Evolutionary conservation across 2,329 filamentous ascomycete species (phyloP), one percentile per base, ranked within the genome.

Genomic region (Kalmusia sp.): DNA sequence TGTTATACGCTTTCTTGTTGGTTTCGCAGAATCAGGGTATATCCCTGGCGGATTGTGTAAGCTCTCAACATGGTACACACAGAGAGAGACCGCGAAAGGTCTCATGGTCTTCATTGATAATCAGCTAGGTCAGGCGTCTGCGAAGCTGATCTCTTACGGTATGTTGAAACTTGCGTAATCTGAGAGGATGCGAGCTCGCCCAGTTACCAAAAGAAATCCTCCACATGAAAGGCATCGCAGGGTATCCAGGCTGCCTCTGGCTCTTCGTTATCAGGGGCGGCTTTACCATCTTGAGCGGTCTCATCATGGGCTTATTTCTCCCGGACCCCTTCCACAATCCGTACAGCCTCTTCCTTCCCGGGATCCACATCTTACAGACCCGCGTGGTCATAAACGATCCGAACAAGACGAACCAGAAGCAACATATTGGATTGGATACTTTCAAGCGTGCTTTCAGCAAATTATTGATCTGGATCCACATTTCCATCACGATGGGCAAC

Each of bases 21-120:
- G 76, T 2, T 58, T 77, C 27, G 68, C 77, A 24, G 76, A 75
- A 55, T 75, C 68, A 19, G 75, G 75, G 1, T 87, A 86, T 58
- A 86, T 87, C 37, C 83, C 84, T 0, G 84, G 84, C 45, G 82
- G 34, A 79, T 87, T 30, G 71, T 88, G 0, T 90, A 87, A 74
- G 76, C 90, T 22, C 84, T 84, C 3, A 89, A 91, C 72, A 90
- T 88, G 74, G 74, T 92, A 91, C 75, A 91, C 84, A 55, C 37
- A 68, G 57, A 40, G 51, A 1, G 77, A 78, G 54, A 63, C 77
- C 1, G 73, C 76, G 0, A 70, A 74, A 24, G 67, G 77, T 2
- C 58, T 78, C n/a, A 71, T 70, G 2, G 75, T 75, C 46, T 78
- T 78, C 62, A 78, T 37, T 12, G 34, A 9, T 4, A 37, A n/a